Evolutionary conservation across 352 stramenopile genomes (phyloP).

Genomic region (Halophytophthora polymorphica): DNA sequence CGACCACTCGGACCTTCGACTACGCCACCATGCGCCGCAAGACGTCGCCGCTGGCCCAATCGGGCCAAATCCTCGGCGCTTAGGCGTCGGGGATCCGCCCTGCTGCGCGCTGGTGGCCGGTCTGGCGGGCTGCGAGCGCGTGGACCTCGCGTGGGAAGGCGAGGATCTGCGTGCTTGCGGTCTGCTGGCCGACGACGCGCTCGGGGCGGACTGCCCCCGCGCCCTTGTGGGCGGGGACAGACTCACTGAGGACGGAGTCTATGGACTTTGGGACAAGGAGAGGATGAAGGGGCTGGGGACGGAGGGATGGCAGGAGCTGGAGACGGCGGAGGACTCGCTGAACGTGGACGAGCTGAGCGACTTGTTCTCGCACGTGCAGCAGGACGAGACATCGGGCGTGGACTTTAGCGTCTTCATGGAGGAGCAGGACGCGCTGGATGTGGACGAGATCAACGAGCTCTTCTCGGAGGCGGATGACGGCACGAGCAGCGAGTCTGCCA

Average conservation of each 20-base stretch:
- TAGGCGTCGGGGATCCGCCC: constrained; percentile 28
- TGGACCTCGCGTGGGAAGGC: constrained; percentile 1
- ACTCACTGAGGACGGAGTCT: constrained; percentile 13
- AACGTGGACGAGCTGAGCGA: constrained; percentile 55
- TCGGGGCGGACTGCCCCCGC: constrained; percentile 16
- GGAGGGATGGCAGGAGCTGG: constrained; percentile 14
- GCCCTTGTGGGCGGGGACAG: constrained; percentile 9
- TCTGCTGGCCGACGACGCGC: constrained; percentile 8
- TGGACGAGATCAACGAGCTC: constrained; percentile 57
- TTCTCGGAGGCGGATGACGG: constrained; percentile 37
- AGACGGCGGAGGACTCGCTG: constrained; percentile 37
- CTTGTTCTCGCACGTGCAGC: constrained; percentile 51
- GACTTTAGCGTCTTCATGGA: constrained; percentile 52
- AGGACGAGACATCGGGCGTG: constrained; percentile 29
- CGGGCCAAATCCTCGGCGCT: constrained; percentile 17
- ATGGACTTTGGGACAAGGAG: neutral
- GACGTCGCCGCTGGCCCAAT: constrained; percentile 13
- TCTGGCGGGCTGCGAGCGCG: no score
- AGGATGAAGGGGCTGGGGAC: constrained; percentile 13
- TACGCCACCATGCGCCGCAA: neutral
- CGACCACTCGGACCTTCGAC: constrained; percentile 12
- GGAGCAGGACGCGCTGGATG: constrained; percentile 46
- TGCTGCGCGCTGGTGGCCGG: constrained; percentile 11
- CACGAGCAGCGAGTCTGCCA: constrained; percentile 10
- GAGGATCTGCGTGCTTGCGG: constrained; percentile 11